Base-by-base conservation (phyloP, 1,284 basidiomycete genomes). In the Ustilago bromivora region DNA sequence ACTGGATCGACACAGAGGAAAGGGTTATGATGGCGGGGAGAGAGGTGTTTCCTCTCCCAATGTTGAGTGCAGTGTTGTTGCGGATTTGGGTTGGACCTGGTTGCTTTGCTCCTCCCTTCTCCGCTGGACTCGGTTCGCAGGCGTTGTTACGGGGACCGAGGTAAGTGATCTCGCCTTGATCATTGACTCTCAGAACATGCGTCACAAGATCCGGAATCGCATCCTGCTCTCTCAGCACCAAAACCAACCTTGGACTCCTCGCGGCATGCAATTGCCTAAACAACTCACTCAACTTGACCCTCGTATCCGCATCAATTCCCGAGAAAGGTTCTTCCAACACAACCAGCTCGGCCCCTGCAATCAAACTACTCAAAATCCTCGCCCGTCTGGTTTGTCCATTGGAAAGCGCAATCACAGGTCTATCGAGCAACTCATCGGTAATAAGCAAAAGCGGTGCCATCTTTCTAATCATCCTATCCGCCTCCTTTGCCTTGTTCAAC, bases 331-430 rank as follows among this genome's bases (percentile, higher is more conserved):
- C 75, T 34, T 80, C 47, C 41, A 71, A 51, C 71, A 81, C 57
- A 0, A 89, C 89, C 64, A 83, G 91, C 92, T 92, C 41, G 13
- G 78, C 76, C 3, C 55, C 97, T 78, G 67, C 88, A 47, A 98
- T 86, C 10, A 98, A 86, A 0, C 94, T 93, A 75, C 91, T 91
- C 3, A 93, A 88, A 53, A 99, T 93, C 57, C 95, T 88, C 4
- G 95, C 95, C 31, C 94, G 88, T 41, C 96, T 87, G 23, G 92
- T 97, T 88, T 99, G 96, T 0, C 96, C 96, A 79, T 96, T 96
- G 73, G 92, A 94, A 57, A 98, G 91, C 88, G 76, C 90, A 89
- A 87, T 82, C 8, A 82, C 60, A 2, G 81, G 80, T 19, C 77
- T 65, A 36, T 79, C 52, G 0, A 86, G 66, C 17, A 86, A 56